Percentiles rank a stretch among this genome's conserved stretches.
These are phyloP conservation scores for Vaccinium myrtillus DNA, from an alignment of 148 eudicot genomes.

Conservation along the genomic window DNA sequence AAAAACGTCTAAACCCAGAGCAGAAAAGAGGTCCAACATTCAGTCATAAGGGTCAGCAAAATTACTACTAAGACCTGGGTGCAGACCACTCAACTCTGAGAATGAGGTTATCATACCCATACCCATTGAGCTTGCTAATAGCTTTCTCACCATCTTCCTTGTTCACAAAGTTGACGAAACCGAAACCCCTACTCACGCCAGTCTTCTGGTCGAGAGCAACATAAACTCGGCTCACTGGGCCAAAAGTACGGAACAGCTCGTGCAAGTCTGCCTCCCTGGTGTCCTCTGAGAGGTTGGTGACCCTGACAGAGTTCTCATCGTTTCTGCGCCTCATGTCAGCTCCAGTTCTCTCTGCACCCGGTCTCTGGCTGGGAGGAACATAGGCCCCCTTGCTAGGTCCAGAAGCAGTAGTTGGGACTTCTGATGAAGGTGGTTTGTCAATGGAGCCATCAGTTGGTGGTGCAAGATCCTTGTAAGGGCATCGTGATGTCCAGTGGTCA, in stretches of 20 bases:
- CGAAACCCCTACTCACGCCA: conserved; percentile 78
- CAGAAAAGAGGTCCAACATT: background rate
- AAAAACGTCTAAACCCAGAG: background rate
- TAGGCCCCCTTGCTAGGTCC: conserved; percentile 53
- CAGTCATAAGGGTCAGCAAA: background rate
- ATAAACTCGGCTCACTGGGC: conserved; percentile 63
- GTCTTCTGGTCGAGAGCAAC: conserved; percentile 89
- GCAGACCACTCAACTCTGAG: conserved; percentile 84
- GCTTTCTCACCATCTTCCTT: conserved; percentile 82
- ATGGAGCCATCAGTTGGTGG: conserved; percentile 38
- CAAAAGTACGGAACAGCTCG: conserved; percentile 77
- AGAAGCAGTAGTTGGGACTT: conserved; percentile 21
- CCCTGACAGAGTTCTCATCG: conserved; percentile 93
- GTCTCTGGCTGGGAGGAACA: conserved; percentile 73
- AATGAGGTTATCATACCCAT: conserved; percentile 88
- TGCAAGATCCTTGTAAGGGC: conserved; percentile 90
- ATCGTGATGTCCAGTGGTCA: conserved; percentile 84
- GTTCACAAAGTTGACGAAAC: conserved; percentile 71
- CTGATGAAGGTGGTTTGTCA: conserved; percentile 55
- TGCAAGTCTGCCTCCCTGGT: conserved; percentile 76
- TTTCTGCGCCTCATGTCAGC: conserved; percentile 84
- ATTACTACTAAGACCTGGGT: conserved; percentile 54
- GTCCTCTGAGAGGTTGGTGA: conserved; percentile 87
- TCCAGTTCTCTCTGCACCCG: conserved; percentile 53
- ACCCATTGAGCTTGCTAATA: conserved; percentile 79